Evolutionary conservation across 176 grass and related monocot species (phyloP).

Genomic region (Phoenix roebelenii): DNA sequence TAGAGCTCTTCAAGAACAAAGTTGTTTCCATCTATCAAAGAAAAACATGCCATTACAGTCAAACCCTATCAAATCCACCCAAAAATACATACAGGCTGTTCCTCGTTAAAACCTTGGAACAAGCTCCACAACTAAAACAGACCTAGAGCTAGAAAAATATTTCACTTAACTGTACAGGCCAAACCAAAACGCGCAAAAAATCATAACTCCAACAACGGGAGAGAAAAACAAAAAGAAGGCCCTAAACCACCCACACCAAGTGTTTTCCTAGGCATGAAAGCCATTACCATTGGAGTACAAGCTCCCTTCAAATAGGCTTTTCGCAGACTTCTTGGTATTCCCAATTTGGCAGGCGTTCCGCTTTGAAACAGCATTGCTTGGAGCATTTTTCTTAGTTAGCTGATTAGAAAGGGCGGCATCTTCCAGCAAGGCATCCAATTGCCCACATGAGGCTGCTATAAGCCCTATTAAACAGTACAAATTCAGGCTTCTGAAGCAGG

Average conservation of each 20-base stretch:
- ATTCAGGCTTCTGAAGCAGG: background rate
- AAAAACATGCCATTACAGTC: no score
- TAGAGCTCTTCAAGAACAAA: no score
- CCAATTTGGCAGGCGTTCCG: slow-evolving; percentile 7
- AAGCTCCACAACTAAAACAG: no score
- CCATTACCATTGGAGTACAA: slow-evolving; percentile 13
- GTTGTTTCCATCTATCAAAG: no score
- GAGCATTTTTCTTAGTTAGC: background rate
- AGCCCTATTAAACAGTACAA: slow-evolving; percentile 13
- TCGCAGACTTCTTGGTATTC: slow-evolving; percentile 1
- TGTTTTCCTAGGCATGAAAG: slow-evolving; percentile 2
- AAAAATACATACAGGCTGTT: no score
- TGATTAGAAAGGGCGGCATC: background rate
- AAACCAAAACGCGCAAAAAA: background rate
- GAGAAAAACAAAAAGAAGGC: background rate
- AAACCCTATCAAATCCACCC: no score
- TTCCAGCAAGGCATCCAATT: slow-evolving; percentile 25
- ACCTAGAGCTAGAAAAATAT: no score
- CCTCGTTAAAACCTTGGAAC: no score
- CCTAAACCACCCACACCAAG: background rate
- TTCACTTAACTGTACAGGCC: slow-evolving; percentile 1
- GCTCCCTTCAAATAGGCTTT: slow-evolving; percentile 5
- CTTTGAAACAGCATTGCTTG: slow-evolving; percentile 11
- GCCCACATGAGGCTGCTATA: slow-evolving; percentile 33
- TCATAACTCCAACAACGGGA: no score